phyloP scores from a whole-genome alignment of 2,329 filamentous ascomycete species.

The Bimuria novae-zelandiae region DNA sequence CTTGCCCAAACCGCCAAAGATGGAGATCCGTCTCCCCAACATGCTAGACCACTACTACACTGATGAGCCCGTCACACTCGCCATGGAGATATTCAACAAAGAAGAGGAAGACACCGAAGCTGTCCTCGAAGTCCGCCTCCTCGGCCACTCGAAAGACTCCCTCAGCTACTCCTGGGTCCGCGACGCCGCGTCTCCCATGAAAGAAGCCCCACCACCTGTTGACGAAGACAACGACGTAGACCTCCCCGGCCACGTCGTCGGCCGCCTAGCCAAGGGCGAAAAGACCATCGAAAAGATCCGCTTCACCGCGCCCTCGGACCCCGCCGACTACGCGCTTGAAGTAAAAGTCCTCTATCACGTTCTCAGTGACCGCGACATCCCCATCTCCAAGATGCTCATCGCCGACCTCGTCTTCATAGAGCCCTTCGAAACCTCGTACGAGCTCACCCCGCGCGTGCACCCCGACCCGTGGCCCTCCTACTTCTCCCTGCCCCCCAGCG shows the following conservation, averaged over 20 bases:
- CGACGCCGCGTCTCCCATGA: conserved; percentile 37
- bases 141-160: conserved; percentile 59
- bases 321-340: conserved; percentile 68
- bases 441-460: conserved; percentile 80
- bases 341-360: conserved; percentile 79
- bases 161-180: conserved; percentile 54
- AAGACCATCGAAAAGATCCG: conserved; percentile 41
- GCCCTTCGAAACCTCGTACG: conserved; percentile 91
- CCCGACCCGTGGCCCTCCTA: conserved; percentile 82
- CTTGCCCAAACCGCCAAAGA: conserved; percentile 87
- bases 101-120: conserved; percentile 80
- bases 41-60: conserved; percentile 78
- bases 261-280: conserved; percentile 38
- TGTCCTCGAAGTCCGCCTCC: conserved; percentile 69
- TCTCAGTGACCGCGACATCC: conserved; percentile 76
- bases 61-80: conserved; percentile 73
- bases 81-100: conserved; percentile 74
- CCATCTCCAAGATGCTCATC: conserved; percentile 73
- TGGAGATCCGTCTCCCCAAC: conserved; percentile 72
- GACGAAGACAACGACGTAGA: conserved; percentile 35
- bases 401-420: conserved; percentile 74
- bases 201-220: conserved; percentile 31
- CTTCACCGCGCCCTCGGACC: conserved; percentile 49
- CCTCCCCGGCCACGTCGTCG: conserved; percentile 45
- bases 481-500: conserved; percentile 66